Evolutionary conservation across 2,329 filamentous ascomycete species (phyloP).

Genomic region (Cladosporium oxysporum): DNA sequence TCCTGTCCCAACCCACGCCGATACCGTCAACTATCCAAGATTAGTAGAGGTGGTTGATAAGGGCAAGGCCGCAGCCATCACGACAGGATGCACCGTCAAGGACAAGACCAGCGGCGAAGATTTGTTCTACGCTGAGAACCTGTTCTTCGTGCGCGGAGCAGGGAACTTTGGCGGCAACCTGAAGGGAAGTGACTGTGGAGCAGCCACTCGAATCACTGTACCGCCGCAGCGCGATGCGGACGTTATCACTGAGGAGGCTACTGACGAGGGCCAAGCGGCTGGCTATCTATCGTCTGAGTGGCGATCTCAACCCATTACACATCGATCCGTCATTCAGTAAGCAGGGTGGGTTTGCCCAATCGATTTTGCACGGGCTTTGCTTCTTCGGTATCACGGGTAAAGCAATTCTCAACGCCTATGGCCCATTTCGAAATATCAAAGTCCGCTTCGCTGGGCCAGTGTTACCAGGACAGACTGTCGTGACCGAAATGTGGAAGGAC

Average conservation of each 20-base stretch:
- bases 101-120: constrained; percentile 83
- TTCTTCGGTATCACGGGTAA: constrained; percentile 93
- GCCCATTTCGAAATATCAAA: constrained; percentile 86
- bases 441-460: constrained; percentile 87
- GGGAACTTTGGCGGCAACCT: constrained; percentile 86
- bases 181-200: constrained; percentile 76
- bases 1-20: constrained; percentile 82
- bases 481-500: constrained; percentile 95
- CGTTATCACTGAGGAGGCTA: constrained; percentile 81
- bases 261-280: constrained; percentile 90
- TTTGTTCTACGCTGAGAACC: constrained; percentile 94
- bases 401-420: constrained; percentile 82
- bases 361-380: constrained; percentile 96
- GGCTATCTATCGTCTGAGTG: constrained; percentile 86
- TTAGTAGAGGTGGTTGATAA: constrained; percentile 97
- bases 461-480: constrained; percentile 79
- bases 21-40: constrained; percentile 72
- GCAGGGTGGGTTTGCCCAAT: constrained; percentile 89
- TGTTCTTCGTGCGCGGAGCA: constrained; percentile 86
- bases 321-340: constrained; percentile 93
- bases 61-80: constrained; percentile 82
- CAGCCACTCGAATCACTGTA: constrained; percentile 75
- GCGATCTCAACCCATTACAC: constrained; percentile 95
- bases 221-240: constrained; percentile 78
- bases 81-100: constrained; percentile 77